Evolutionary conservation across 2,329 filamentous ascomycete genomes (phyloP), one percentile per base, ranked within the genome.

Genomic region (Cladosporium sp.): DNA sequence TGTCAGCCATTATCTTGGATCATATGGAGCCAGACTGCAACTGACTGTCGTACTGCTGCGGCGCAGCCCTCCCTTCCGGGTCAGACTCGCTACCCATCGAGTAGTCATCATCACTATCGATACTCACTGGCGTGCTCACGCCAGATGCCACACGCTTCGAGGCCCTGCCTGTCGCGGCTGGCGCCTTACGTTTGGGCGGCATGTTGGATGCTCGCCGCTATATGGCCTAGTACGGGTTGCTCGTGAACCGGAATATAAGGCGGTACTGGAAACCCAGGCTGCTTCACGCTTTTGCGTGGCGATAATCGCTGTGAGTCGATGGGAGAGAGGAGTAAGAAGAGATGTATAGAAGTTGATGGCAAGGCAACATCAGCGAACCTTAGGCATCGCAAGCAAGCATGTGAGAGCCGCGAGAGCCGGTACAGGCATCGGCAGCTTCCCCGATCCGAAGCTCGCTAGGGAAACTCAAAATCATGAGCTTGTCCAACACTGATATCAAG

Each of bases 21-120:
- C 9, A 4, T 27, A 9, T 9, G 22, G 22, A 27, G 47, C 53
- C 56, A 25, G 41, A 15, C 36, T 46, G 33, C 38, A 51, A 57
- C 65, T 58, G 64, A 73, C 72, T 69, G 67, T 76, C 75, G 49
- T 60, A 63, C 54, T 63, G 59, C 48, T 52, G 49, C 38, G 58
- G 49, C 38, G 54, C 54, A 36, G 54, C 51, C 35, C 53, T 39
- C 13, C 20, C 42, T 40, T 57, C 50, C 11, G 38, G 41, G 19
- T 59, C 59, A 29, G 52, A 49, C 30, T 58, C 54, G 43, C 47
- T 56, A 29, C 56, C 59, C 40, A 76, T 75, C 19, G 76, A 77
- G 63, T 78, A 83, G 56, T 82, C 79, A 7, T 43, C 39, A 56
- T 76, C 75, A 65, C 78, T 81, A 45, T 66, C 69, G 51, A 77